Percentiles rank a stretch among this genome's conserved stretches.
These are phyloP conservation scores for Exophiala lecanii-corni DNA, from an alignment of 2,329 filamentous ascomycete species.

Conservation along the genomic window DNA sequence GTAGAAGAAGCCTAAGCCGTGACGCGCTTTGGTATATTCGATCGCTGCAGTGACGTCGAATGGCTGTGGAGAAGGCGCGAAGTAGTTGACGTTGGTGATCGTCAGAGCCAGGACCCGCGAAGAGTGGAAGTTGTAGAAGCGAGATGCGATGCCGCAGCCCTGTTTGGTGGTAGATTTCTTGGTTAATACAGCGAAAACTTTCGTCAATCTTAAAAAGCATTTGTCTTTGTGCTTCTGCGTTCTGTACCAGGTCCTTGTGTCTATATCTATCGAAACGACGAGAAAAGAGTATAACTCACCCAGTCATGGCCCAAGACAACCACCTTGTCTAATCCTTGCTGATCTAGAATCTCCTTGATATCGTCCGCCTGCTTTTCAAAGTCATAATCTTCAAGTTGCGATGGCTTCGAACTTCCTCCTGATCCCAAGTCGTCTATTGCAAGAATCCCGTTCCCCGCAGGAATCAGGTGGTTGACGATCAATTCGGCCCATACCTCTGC, in stretches of 20 bases:
- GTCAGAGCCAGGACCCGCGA: not conserved
- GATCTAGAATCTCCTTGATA: slow-evolving; percentile 33
- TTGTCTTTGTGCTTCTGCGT: not conserved
- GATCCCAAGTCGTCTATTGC: slow-evolving; percentile 42
- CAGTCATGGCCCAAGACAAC: slow-evolving; percentile 1
- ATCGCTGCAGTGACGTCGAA: not conserved
- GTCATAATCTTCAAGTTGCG: slow-evolving; percentile 28
- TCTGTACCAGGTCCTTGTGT: not conserved
- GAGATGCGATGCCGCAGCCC: not conserved
- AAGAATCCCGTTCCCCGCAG: slow-evolving; percentile 41
- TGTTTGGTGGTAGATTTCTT: not conserved
- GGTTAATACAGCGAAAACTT: not conserved
- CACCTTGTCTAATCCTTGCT: not conserved
- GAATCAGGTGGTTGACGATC: slow-evolving; percentile 30
- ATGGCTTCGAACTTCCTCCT: slow-evolving; percentile 33
- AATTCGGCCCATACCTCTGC: slow-evolving; percentile 39
- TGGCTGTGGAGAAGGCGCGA: not conserved
- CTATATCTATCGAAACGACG: not conserved
- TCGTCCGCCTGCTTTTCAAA: slow-evolving; percentile 33
- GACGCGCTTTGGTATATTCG: not conserved
- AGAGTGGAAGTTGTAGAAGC: slow-evolving; percentile 5
- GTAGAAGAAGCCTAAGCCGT: not conserved
- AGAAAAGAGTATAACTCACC: not conserved
- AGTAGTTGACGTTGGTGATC: not conserved
- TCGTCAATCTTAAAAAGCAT: not conserved